Percentiles rank a stretch among this genome's conserved stretches.
These are phyloP conservation scores for Camelina neglecta DNA, from an alignment of 345 rosid genomes.

Conservation along the genomic window DNA sequence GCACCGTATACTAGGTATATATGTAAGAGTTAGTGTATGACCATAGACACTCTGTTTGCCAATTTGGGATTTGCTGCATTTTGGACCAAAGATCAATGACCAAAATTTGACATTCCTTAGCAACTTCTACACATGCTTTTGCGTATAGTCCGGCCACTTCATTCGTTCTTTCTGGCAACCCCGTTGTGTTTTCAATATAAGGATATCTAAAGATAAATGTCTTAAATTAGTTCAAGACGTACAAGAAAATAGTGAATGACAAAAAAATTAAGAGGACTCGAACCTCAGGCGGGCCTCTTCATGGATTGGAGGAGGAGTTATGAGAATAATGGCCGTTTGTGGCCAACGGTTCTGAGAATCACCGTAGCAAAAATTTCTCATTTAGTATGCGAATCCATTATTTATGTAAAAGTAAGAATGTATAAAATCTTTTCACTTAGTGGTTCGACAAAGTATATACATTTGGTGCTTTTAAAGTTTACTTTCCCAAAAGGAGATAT, in stretches of 20 bases:
- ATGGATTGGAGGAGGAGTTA: conserved; percentile 92
- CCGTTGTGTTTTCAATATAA: conserved; percentile 62
- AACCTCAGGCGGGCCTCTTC: conserved; percentile 87
- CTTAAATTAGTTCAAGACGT: not conserved
- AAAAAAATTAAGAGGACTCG: not conserved
- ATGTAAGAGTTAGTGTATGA: conserved; percentile 18
- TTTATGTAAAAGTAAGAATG: not conserved
- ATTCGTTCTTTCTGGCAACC: conserved; percentile 84
- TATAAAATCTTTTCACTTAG: not conserved
- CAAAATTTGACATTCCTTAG: conserved; percentile 58
- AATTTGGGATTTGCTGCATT: conserved; percentile 71
- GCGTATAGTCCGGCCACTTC: conserved; percentile 84
- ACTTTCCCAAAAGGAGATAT: conserved; percentile 17
- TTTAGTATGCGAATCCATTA: not conserved
- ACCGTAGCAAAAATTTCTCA: not conserved
- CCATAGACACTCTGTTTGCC: conserved; percentile 64
- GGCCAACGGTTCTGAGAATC: conserved; percentile 70
- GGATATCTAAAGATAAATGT: conserved; percentile 55
- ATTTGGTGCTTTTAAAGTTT: conserved; percentile 4
- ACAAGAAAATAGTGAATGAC: not conserved
- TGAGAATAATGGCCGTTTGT: conserved; percentile 55
- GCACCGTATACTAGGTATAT: not conserved
- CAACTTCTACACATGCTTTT: conserved; percentile 61
- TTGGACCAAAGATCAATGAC: conserved; percentile 76
- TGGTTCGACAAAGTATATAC: not conserved